Evolutionary conservation across 331 rosid species (phyloP).

Genomic region (Telfairia occidentalis): DNA sequence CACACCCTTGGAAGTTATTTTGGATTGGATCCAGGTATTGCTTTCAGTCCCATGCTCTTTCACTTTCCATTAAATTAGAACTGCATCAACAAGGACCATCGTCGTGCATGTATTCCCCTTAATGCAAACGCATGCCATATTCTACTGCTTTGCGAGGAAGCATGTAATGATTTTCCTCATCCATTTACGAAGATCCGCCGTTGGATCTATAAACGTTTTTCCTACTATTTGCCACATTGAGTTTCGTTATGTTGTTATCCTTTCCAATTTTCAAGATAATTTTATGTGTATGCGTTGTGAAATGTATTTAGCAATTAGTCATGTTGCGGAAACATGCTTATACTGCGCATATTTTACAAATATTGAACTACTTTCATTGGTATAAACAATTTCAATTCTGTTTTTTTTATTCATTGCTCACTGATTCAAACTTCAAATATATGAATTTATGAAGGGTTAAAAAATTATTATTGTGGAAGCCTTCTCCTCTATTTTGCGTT

Average conservation of each 20-base stretch:
- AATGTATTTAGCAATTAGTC: background rate
- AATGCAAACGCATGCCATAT: background rate
- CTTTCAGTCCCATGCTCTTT: background rate
- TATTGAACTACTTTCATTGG: background rate
- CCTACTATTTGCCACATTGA: background rate
- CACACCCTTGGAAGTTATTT: slow-evolving; percentile 57
- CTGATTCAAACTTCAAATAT: background rate
- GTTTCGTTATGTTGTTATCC: background rate
- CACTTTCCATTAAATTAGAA: background rate
- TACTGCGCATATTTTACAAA: background rate
- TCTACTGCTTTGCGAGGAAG: background rate
- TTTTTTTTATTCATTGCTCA: background rate
- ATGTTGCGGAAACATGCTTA: background rate
- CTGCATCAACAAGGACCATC: background rate
- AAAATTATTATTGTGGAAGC: background rate
- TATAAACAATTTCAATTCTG: background rate
- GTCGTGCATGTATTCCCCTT: background rate
- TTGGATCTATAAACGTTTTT: background rate
- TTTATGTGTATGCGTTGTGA: background rate
- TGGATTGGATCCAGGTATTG: slow-evolving; percentile 81
- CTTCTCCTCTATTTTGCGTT: background rate
- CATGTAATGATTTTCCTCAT: background rate
- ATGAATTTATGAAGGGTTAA: background rate
- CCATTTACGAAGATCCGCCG: background rate
- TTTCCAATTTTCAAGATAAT: background rate